A percentile compares a stretch with the other conserved stretches of the same genome.
Evolutionary conservation across 1,284 basidiomycete species (phyloP).

Genomic region (Rugosomyces carneus): DNA sequence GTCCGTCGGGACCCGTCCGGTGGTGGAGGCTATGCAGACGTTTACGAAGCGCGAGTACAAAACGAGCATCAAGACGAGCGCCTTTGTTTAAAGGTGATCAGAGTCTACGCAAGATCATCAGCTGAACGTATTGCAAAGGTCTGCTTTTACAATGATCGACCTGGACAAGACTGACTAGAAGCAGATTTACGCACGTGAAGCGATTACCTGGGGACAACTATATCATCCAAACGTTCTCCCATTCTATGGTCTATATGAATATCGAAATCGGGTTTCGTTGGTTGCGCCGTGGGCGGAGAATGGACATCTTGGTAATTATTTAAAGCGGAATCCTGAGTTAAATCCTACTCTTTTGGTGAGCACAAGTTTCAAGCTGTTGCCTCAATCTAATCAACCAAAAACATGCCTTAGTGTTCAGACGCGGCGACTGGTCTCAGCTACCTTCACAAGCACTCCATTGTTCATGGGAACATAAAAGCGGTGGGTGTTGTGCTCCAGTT

Average conservation of each 20-base stretch:
- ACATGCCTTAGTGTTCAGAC: slow-evolving; percentile 3
- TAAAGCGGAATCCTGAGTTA: background rate
- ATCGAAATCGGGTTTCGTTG: background rate
- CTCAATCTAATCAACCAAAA: no score
- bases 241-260: slow-evolving; percentile 1
- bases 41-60: background rate
- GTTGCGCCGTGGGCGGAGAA: slow-evolving; percentile 7
- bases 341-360: slow-evolving; percentile 5
- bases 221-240: slow-evolving; percentile 3
- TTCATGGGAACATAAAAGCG: slow-evolving; percentile 7
- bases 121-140: slow-evolving; percentile 8
- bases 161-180: background rate
- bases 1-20: background rate
- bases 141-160: background rate
- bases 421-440: slow-evolving; percentile 6
- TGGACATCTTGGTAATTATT: slow-evolving; percentile 2
- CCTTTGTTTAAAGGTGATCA: slow-evolving; percentile 8
- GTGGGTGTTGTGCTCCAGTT: background rate
- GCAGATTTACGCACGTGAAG: slow-evolving; percentile 4
- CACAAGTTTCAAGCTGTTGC: no score
- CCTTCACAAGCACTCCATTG: slow-evolving; percentile 2
- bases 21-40: background rate
- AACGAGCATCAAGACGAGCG: background rate
- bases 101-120: slow-evolving; percentile 5
- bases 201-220: slow-evolving; percentile 8